phyloP scores from a whole-genome alignment of 345 rosid genomes.

The Pugionium dolabratum region DNA sequence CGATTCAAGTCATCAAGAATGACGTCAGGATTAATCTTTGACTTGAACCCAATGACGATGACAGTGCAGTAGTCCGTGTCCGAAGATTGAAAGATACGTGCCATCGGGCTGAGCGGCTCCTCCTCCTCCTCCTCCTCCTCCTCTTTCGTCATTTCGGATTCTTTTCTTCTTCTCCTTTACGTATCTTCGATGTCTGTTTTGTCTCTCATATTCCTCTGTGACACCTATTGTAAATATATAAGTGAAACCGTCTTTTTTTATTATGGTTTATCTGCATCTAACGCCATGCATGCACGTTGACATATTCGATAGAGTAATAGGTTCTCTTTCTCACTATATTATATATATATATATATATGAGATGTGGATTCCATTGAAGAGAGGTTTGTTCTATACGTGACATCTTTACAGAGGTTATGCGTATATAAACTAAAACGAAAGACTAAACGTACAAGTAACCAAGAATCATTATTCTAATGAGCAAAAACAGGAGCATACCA shows the following conservation, averaged over 20 bases:
- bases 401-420: too few species aligned
- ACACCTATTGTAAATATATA: not conserved
- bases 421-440: too few species aligned
- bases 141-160: not conserved
- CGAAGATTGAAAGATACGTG: conserved; percentile 53
- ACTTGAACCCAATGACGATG: conserved; percentile 49
- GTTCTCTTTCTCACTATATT: too few species aligned
- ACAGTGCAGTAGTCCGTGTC: conserved; percentile 29
- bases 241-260: not conserved
- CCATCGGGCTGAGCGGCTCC: not conserved
- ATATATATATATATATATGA: too few species aligned
- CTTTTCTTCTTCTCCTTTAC: not conserved
- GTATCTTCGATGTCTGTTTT: conserved; percentile 7
- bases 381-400: too few species aligned
- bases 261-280: too few species aligned
- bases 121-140: conserved; percentile 24
- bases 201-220: not conserved
- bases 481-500: too few species aligned
- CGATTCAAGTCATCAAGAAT: conserved; percentile 47
- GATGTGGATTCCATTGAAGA: too few species aligned
- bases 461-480: too few species aligned
- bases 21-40: conserved; percentile 41
- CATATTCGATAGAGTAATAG: too few species aligned
- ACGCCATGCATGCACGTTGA: too few species aligned
- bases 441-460: too few species aligned